Evolutionary conservation across 2,329 filamentous ascomycete genomes (phyloP), one percentile per base, ranked within the genome.

Genomic region (Cadophora sp.): DNA sequence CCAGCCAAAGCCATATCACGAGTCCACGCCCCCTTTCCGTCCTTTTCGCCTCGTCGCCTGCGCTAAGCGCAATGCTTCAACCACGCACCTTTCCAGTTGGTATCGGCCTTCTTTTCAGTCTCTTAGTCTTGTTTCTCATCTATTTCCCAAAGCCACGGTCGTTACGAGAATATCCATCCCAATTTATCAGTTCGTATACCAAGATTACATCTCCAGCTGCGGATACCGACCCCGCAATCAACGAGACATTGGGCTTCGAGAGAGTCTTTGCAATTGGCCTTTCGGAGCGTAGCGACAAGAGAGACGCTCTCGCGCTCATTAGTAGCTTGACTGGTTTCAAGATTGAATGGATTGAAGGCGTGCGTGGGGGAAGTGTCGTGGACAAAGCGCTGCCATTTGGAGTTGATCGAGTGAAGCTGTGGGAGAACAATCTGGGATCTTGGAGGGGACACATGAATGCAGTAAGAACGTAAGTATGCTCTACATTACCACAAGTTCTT

Each of bases 201-300:
- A 64, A 48, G 9, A 43, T 34, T 24, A 22, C 40, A 26, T 16
- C 16, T 48, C 19, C 62, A 19, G n/a, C 59, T 26, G 19, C 59
- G 5, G 40, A 64, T 4, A 11, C 19, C 11, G 61, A 37, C 19
- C 61, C n/a, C 5, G 22, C n/a, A 34, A 64, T 34, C 24, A 64
- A 64, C 29, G 37, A 14, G 8, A 67, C 60, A 11, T n/a, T 67
- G 34, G 60, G 60, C 37, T 64, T 67, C 31, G 50, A 67, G 63
- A 80, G 81, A 58, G 76, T 85, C 31, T 83, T 83, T 65, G 80
- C 82, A 27, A 78, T 86, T 56, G 80, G 81, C 4, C 76, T 86
- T 11, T 81, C 82, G 4, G 79, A 81, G 50, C 79, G 84, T 40
- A 81, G 79, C 4, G 84, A 86, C 73, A 84, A 84, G 70, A 80